These are phyloP conservation scores for Quercus phellos DNA, from an alignment of 331 rosid genomes.

Conservation along the genomic window DNA sequence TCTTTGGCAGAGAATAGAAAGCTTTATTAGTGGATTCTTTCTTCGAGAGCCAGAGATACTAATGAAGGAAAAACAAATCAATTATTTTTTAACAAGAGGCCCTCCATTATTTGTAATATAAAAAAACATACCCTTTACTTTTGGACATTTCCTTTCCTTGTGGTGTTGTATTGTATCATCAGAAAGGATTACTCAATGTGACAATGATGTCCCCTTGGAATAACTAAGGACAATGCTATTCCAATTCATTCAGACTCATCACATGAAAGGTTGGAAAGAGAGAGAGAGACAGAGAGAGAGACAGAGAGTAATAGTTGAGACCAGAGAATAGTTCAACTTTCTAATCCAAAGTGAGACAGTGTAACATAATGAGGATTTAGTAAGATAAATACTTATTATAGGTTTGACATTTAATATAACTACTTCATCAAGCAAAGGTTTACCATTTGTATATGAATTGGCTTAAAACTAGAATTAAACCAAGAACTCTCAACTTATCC, in stretches of 20 bases:
- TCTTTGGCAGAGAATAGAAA: conserved; percentile 18
- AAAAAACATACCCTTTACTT: not conserved
- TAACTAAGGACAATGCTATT: conserved; percentile 28
- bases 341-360: not conserved
- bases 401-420: not conserved
- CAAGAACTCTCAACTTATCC: no score
- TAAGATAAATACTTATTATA: not conserved
- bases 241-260: conserved; percentile 41
- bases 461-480: not conserved
- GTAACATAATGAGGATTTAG: not conserved
- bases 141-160: not conserved
- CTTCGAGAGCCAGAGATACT: not conserved
- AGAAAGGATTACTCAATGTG: conserved; percentile 38
- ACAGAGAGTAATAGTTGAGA: not conserved
- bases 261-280: conserved; percentile 33
- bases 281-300: conserved; percentile 26
- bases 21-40: not conserved
- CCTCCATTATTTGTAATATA: not conserved
- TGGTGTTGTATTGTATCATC: conserved; percentile 43
- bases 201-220: conserved; percentile 53
- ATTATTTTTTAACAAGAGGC: not conserved
- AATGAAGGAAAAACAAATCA: not conserved
- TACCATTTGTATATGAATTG: not conserved
- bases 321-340: not conserved
- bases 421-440: not conserved